A percentile compares a stretch with the other conserved stretches of the same genome.
phyloP scores from a whole-genome alignment of 306 rosid species.

The Cicer chorassanicum region DNA sequence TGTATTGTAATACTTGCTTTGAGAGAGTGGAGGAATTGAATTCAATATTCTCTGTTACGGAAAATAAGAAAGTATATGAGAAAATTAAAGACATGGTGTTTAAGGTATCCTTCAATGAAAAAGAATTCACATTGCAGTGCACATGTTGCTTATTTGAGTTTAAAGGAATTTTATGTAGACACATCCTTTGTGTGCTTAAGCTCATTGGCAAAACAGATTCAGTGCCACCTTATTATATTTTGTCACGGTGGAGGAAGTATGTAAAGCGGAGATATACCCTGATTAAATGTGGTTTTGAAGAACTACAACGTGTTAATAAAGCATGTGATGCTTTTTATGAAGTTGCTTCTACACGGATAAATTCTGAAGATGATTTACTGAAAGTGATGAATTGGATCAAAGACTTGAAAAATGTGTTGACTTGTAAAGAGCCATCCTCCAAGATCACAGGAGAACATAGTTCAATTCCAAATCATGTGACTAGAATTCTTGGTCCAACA shows the following conservation, averaged over 20 bases:
- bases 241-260: slow-evolving; percentile 20
- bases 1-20: slow-evolving; percentile 21
- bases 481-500: slow-evolving; percentile 13
- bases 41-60: slow-evolving; percentile 25
- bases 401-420: slow-evolving; percentile 18
- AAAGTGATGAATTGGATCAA: slow-evolving; percentile 38
- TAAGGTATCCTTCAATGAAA: slow-evolving; percentile 28
- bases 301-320: slow-evolving; percentile 21
- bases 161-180: slow-evolving; percentile 15
- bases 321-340: slow-evolving; percentile 29
- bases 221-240: slow-evolving; percentile 16
- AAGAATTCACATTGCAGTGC: slow-evolving; percentile 3
- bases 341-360: slow-evolving; percentile 24
- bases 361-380: slow-evolving; percentile 17
- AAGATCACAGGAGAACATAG: neutral
- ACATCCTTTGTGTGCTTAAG: slow-evolving; percentile 29
- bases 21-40: slow-evolving; percentile 13
- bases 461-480: neutral
- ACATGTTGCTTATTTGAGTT: slow-evolving; percentile 23
- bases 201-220: slow-evolving; percentile 1
- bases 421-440: neutral
- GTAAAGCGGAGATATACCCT: slow-evolving; percentile 2
- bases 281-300: slow-evolving; percentile 16
- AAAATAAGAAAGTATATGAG: slow-evolving; percentile 24
- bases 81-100: slow-evolving; percentile 19